Conservation (phyloP, 805 yeast species). For the Pichia nakasei region DNA sequence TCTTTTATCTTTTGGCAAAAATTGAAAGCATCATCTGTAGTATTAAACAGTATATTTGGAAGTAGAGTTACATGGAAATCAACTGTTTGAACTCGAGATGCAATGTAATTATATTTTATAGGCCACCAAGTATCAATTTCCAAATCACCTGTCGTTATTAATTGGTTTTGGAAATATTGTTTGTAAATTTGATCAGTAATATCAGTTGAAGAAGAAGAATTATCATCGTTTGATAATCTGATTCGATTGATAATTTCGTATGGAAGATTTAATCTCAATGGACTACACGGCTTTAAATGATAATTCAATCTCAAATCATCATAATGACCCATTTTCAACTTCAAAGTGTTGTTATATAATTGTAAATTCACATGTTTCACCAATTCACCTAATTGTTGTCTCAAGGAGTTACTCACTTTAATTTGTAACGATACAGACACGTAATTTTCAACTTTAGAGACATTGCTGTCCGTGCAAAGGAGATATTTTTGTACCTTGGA, state of each 20-base stretch:
- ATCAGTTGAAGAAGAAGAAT: background rate
- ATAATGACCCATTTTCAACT: background rate
- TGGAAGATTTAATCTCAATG: constrained; percentile 1
- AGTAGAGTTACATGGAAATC: constrained; percentile 15
- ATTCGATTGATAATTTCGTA: background rate
- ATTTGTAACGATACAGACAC: background rate
- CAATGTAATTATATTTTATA: constrained; percentile 9
- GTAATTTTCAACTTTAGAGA: background rate
- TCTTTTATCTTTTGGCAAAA: constrained; percentile 9
- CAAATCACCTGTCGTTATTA: background rate
- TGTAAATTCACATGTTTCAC: background rate
- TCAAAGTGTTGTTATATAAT: too few relatives aligned
- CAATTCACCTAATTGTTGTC: background rate
- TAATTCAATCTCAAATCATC: background rate
- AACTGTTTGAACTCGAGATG: background rate
- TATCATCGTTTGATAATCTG: background rate
- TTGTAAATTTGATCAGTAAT: background rate
- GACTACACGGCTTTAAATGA: background rate
- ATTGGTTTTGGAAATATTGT: background rate
- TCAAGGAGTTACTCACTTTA: too few relatives aligned
- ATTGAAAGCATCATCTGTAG: constrained; percentile 2
- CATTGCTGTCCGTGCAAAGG: background rate
- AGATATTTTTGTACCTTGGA: background rate
- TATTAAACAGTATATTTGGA: constrained; percentile 19
- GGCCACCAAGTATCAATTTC: constrained; percentile 16